phyloP scores from a whole-genome alignment of 805 yeast genomes.

The Yarrowia keelungensis region DNA sequence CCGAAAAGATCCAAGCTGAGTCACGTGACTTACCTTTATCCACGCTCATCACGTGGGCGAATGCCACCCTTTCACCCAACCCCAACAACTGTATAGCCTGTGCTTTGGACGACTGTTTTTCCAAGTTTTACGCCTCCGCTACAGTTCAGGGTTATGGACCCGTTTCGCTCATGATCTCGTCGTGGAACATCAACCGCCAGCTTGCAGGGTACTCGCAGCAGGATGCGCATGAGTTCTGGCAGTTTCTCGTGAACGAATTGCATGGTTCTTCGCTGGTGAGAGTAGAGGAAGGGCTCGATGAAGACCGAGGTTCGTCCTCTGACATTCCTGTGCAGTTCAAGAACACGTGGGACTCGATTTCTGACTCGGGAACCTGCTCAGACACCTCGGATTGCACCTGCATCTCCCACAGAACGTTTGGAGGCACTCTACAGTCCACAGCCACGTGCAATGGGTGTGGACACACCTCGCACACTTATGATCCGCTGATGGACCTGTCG shows the following conservation, averaged over 20 bases:
- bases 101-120: slow-evolving; percentile 78
- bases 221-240: slow-evolving; percentile 98
- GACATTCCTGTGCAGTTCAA: slow-evolving; percentile 36
- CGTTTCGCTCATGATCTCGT: slow-evolving; percentile 77
- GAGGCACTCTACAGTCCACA: slow-evolving; percentile 82
- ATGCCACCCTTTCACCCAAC: slow-evolving; percentile 37
- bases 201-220: slow-evolving; percentile 97
- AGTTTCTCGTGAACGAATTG: slow-evolving; percentile 83
- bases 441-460: slow-evolving; percentile 76
- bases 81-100: slow-evolving; percentile 72
- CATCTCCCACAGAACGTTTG: slow-evolving; percentile 79
- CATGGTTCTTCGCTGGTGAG: slow-evolving; percentile 53
- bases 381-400: slow-evolving; percentile 64
- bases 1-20: slow-evolving; percentile 5
- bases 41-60: slow-evolving; percentile 33
- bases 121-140: slow-evolving; percentile 71
- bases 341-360: slow-evolving; percentile 30
- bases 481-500: slow-evolving; percentile 89
- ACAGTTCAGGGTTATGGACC: slow-evolving; percentile 78
- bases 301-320: slow-evolving; percentile 14
- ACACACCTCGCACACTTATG: slow-evolving; percentile 70
- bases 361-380: slow-evolving; percentile 15
- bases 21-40: slow-evolving; percentile 7
- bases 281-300: slow-evolving; percentile 11
- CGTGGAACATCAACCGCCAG: slow-evolving; percentile 79